Base-by-base conservation (phyloP, 768 basidiomycete species). In the Suillus decipiens region DNA sequence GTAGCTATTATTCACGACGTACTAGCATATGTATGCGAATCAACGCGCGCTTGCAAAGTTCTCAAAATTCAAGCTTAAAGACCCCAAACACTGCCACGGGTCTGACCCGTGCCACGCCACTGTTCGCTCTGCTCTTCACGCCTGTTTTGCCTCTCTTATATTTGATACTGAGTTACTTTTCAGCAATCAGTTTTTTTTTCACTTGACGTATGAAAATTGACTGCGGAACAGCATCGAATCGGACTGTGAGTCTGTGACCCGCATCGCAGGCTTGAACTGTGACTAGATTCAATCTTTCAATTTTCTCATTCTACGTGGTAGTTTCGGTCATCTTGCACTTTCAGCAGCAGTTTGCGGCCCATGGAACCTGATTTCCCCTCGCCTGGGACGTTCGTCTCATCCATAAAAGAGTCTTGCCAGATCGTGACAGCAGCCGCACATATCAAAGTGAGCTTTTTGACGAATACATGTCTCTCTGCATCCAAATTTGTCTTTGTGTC, bases 361-460 rank as follows among this genome's bases (percentile, higher is more conserved):
- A 28, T 61, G 42, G 53, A 55, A 17, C 33, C 28, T 43, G 63
- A 68, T 33, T 74, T 85, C 60, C 84, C 87, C 63, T 73, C 81
- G 51, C 76, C 82, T 59, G 79, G 83, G 24, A 65, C 71, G 41
- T 89, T 80, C 69, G 65, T 89, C 19, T 67, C 79, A 42, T 79
- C 83, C 15, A 82, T 92, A 42, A 82, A 83, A 55, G 71, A 80
- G 55, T 86, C 89, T 5, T 82, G 85, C 22, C 75, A 74, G 59
- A 73, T 78, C 28, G 71, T 87, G 59, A 79, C 87, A 28, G 68
- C 78, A 63, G 73, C 75, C 5, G 77, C 82, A 63, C 74, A 81
- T 41, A 83, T 92, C 37, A 74, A 72, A 65, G 90, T 89, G 71
- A 71, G 85, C 80, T 5, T 50, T 42, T 61, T 28, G 14, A 60